These are phyloP conservation scores for Eucalyptus urophylla DNA, from an alignment of 345 rosid genomes.

Conservation along the genomic window DNA sequence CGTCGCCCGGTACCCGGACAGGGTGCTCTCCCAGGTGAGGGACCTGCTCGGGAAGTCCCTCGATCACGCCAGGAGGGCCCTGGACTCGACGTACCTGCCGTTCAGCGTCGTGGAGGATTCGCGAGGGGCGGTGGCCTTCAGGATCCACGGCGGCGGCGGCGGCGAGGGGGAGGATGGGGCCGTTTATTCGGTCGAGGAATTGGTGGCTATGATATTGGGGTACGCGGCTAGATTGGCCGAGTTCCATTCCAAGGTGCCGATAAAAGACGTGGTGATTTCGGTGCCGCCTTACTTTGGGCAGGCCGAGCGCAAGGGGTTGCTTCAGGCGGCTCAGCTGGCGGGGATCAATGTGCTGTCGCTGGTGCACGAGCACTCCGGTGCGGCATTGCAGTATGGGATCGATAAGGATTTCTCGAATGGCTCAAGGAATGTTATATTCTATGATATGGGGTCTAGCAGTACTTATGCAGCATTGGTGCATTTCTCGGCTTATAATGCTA, in stretches of 20 bases:
- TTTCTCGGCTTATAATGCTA: constrained; percentile 77
- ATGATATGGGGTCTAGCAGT: constrained; percentile 93
- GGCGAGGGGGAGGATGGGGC: neutral
- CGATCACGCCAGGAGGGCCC: constrained; percentile 33
- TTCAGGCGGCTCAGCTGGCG: constrained; percentile 85
- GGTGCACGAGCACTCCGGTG: constrained; percentile 85
- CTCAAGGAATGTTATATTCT: constrained; percentile 82
- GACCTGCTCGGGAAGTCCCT: constrained; percentile 85
- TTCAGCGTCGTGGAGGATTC: constrained; percentile 62
- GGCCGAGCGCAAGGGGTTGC: constrained; percentile 81
- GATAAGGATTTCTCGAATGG: constrained; percentile 88
- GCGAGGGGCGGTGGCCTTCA: constrained; percentile 59
- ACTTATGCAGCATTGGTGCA: constrained; percentile 85
- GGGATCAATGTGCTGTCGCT: constrained; percentile 83
- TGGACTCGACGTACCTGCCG: constrained; percentile 67
- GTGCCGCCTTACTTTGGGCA: constrained; percentile 97
- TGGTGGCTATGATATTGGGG: constrained; percentile 79
- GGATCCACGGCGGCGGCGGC: constrained; percentile 26
- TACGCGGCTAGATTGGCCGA: constrained; percentile 65
- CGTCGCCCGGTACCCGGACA: constrained; percentile 75
- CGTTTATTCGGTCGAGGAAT: constrained; percentile 64
- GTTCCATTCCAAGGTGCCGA: constrained; percentile 55
- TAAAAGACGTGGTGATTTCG: constrained; percentile 66
- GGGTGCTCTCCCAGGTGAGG: constrained; percentile 68
- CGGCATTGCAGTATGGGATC: constrained; percentile 97